phyloP scores from a whole-genome alignment of 768 basidiomycete species.

The Serendipita sp. region DNA sequence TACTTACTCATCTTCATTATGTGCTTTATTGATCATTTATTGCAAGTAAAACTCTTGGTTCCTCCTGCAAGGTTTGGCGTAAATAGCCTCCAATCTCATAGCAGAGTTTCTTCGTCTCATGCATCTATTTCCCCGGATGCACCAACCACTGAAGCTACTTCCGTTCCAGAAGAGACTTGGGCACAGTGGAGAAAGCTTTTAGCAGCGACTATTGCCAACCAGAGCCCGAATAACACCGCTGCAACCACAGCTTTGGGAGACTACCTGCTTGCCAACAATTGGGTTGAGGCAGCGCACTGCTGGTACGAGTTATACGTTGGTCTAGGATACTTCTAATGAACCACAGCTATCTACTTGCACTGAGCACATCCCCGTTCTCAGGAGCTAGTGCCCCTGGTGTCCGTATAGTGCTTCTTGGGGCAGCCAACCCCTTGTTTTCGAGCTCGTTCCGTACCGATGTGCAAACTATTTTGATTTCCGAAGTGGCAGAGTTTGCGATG shows the following conservation, averaged over 20 bases:
- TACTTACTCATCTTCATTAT: slow-evolving; percentile 8
- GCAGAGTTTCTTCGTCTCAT: slow-evolving; percentile 8
- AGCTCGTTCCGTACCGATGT: slow-evolving; percentile 43
- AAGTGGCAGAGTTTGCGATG: slow-evolving; percentile 81
- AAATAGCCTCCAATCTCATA: slow-evolving; percentile 42
- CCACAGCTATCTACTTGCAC: slow-evolving; percentile 68
- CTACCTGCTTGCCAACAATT: slow-evolving; percentile 49
- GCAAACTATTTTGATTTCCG: slow-evolving; percentile 70
- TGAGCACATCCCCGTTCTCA: slow-evolving; percentile 57
- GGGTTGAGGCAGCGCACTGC: slow-evolving; percentile 74
- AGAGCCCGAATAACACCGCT: slow-evolving; percentile 48
- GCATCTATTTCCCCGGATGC: background rate
- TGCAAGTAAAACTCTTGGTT: slow-evolving; percentile 1
- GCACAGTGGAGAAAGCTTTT: slow-evolving; percentile 1
- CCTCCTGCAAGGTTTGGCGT: slow-evolving; percentile 43
- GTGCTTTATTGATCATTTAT: slow-evolving; percentile 4
- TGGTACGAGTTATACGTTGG: slow-evolving; percentile 41
- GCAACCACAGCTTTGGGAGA: slow-evolving; percentile 77
- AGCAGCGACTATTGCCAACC: slow-evolving; percentile 28
- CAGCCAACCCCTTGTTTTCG: slow-evolving; percentile 34
- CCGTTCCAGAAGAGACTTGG: slow-evolving; percentile 15
- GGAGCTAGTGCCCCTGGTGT: slow-evolving; percentile 50
- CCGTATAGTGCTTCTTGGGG: slow-evolving; percentile 60
- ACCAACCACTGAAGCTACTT: slow-evolving; percentile 19
- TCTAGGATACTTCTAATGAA: background rate